Base-by-base conservation (phyloP, 148 eudicot genomes). In the Vaccinium vitisidaea region DNA sequence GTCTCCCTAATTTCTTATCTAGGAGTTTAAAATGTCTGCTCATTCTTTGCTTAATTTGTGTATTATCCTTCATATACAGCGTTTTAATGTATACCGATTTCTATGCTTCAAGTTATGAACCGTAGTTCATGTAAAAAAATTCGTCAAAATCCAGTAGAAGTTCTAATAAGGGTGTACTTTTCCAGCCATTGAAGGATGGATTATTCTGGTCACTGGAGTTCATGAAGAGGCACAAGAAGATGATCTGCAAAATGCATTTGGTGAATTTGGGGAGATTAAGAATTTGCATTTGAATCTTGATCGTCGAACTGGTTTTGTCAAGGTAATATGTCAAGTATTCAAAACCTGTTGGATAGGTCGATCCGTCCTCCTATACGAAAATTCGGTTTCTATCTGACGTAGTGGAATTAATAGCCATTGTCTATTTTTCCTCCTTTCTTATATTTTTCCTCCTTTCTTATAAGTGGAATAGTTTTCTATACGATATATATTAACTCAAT, bases 131-230 rank as follows among this genome's bases (percentile, higher is more conserved):
- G 14, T 8, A 1, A 9, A 25, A 25, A 67, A 67, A 2, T 67
- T 13, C 2, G 1, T 25, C 73, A 27, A 67, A 53, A 25, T 67
- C 14, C 36, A 67, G 36, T 67, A 19, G 67, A 19, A 4, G 8
- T 59, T 67, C 73, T 67, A 27, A 67, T 1, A 36, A 8, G 71
- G 73, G 73, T 67, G 39, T 12, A 11, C 16, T 36, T 36, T 80
- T n/a, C 90, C 92, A 96, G 98, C 98, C 50, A 92, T 96, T 90
- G 98, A 95, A 90, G 97, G 98, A 80, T 95, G 95, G 95, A 95
- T 95, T 85, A 82, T 95, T 85, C 89, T 93, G 4, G 94, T 95
- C 50, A 92, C 94, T 48, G 98, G 98, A 88, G 94, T 94, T 53
- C 94, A 95, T 83, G 98, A 95, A 87, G 98, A 95, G 88, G 95